Conservation (phyloP, 352 stramenopile genomes). For the Thraustochytrium sp. region DNA sequence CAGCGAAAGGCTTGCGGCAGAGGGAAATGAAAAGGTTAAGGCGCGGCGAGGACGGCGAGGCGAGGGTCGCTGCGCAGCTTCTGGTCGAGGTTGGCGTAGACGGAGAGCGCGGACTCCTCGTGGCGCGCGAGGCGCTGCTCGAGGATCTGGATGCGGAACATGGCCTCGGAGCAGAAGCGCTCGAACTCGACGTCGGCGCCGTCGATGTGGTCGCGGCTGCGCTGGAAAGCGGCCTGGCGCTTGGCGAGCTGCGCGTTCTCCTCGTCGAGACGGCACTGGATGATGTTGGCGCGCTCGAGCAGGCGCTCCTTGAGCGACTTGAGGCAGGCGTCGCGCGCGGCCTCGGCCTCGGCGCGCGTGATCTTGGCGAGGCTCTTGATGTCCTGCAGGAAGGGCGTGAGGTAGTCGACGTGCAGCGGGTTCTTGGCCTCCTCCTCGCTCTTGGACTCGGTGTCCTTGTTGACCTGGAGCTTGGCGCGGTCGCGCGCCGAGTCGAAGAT, state of each 20-base stretch:
- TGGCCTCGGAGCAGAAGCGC: slow-evolving; percentile 84
- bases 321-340: slow-evolving; percentile 76
- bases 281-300: slow-evolving; percentile 86
- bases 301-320: slow-evolving; percentile 83
- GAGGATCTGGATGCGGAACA: slow-evolving; percentile 91
- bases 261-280: slow-evolving; percentile 82
- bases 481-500: slow-evolving; percentile 67
- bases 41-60: slow-evolving; percentile 64
- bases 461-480: slow-evolving; percentile 16
- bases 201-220: slow-evolving; percentile 81
- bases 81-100: slow-evolving; percentile 86
- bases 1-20: no score
- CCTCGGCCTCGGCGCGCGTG: slow-evolving; percentile 72
- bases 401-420: slow-evolving; percentile 70
- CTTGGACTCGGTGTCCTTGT: slow-evolving; percentile 49
- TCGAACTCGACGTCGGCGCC: slow-evolving; percentile 78
- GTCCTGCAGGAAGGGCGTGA: slow-evolving; percentile 83
- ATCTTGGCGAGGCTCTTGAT: slow-evolving; percentile 61
- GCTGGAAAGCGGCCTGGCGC: slow-evolving; percentile 81
- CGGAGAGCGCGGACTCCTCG: slow-evolving; percentile 82
- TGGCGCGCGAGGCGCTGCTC: slow-evolving; percentile 82
- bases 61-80: slow-evolving; percentile 75
- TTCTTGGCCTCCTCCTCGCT: slow-evolving; percentile 53
- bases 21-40: no score
- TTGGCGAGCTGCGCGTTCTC: slow-evolving; percentile 82